Conservation (phyloP, 345 rosid species). For the Brassica carinata region DNA sequence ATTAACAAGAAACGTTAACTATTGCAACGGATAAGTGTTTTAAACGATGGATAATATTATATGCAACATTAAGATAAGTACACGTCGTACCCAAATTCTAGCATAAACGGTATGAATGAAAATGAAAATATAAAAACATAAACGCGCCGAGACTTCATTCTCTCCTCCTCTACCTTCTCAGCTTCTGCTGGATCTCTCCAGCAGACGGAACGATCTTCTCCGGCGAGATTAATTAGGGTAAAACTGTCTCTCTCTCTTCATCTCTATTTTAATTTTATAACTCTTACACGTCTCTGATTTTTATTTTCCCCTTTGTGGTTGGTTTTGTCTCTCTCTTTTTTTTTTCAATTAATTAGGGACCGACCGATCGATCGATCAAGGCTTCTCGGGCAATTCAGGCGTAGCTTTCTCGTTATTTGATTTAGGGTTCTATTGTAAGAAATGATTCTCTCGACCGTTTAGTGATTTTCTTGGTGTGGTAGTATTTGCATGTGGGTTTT, state of each 20-base stretch:
- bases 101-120: not conserved
- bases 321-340: too few relatives aligned
- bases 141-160: not conserved
- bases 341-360: not conserved
- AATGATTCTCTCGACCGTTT: not conserved
- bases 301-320: not conserved
- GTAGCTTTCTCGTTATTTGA: not conserved
- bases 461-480: not conserved
- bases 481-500: not conserved
- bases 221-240: not conserved
- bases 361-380: not conserved
- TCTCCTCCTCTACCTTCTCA: not conserved
- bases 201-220: not conserved
- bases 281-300: not conserved
- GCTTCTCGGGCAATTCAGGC: not conserved
- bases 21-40: too few relatives aligned
- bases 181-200: not conserved
- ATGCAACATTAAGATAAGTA: not conserved
- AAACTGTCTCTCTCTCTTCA: not conserved
- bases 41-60: too few relatives aligned
- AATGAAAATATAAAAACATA: too few relatives aligned
- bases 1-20: too few relatives aligned
- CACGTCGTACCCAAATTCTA: not conserved
- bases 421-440: not conserved
- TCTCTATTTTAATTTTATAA: too few relatives aligned